Evolutionary conservation across 2,329 filamentous ascomycete genomes (phyloP).

Genomic region (Phaeosphaeria sp.): DNA sequence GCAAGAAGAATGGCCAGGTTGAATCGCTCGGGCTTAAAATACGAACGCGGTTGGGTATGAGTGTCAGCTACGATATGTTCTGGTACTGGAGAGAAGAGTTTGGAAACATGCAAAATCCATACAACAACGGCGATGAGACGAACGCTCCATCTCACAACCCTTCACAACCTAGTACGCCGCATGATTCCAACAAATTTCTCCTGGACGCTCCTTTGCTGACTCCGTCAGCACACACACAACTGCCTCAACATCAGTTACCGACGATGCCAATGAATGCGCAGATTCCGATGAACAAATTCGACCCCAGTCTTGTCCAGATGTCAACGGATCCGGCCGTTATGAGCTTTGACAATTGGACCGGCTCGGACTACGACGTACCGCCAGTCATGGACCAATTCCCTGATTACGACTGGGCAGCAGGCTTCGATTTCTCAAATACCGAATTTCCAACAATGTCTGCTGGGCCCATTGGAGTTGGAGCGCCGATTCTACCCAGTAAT

Average conservation of each 20-base stretch:
- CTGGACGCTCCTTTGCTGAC: slow-evolving; percentile 12
- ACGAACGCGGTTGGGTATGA: slow-evolving; percentile 45
- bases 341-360: slow-evolving; percentile 36
- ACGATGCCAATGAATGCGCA: slow-evolving; percentile 22
- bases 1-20: slow-evolving; percentile 37
- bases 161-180: slow-evolving; percentile 34
- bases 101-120: slow-evolving; percentile 45
- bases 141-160: slow-evolving; percentile 22
- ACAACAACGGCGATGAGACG: slow-evolving; percentile 43
- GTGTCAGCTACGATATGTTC: slow-evolving; percentile 48
- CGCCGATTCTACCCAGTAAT: slow-evolving; percentile 26
- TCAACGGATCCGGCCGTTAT: slow-evolving; percentile 28
- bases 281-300: slow-evolving; percentile 32
- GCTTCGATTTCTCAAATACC: slow-evolving; percentile 42
- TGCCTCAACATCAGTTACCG: slow-evolving; percentile 23
- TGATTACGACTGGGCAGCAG: slow-evolving; percentile 47
- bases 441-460: slow-evolving; percentile 33
- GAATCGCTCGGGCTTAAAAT: slow-evolving; percentile 42
- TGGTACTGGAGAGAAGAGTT: slow-evolving; percentile 50
- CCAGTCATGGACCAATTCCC: slow-evolving; percentile 46
- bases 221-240: slow-evolving; percentile 21
- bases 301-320: slow-evolving; percentile 30
- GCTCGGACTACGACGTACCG: slow-evolving; percentile 36
- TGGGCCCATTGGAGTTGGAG: slow-evolving; percentile 20
- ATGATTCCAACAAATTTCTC: slow-evolving; percentile 23